Base-by-base conservation (phyloP, 106 monocot genomes). In the Dioscorea dumetorum region DNA sequence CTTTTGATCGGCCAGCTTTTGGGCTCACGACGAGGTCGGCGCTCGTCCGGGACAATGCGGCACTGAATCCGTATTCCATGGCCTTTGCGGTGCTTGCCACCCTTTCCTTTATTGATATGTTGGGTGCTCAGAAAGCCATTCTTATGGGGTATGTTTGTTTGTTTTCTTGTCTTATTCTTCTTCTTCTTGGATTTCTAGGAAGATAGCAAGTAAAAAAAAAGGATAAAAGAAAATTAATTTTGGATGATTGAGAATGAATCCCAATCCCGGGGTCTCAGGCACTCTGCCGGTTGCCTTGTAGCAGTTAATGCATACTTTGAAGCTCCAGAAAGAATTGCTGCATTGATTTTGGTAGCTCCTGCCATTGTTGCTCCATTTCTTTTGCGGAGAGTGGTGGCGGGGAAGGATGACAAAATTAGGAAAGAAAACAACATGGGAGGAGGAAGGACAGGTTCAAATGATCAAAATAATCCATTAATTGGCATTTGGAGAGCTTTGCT, bases 1-100 rank as follows among this genome's bases (percentile, higher is more conserved):
- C 91, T 0, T 95, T 95, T 53, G 95, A 95, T 24, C 84, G 95
- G 21, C 95, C 95, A 12, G 95, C 90, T n/a, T 94, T 94, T 61
- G 94, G 94, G 12, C 67, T 95, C 72, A 88, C 95, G 21, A 77
- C 91, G 51, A 85, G 95, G 62, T 41, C 33, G 16, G 72, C 17
- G 48, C 9, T 18, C 50, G 57, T 49, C 14, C 33, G 20, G 50
- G 13, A 11, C 50, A 31, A 33, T 28, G 23, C 15, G 72, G 70
- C 76, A 8, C 56, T 85, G 62, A 95, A 95, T 76, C 95, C 95
- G 2, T 91, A 95, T 60, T 91, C 91, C 1, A 87, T 77, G 85
- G 88, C 81, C 4, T 95, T 95, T 64, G 91, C 95, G 0, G 81
- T 91, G 61, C 61, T 86, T 7, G 88, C 91, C 7, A 91, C 95